Evolutionary conservation across 163 green algal species (phyloP).

Genomic region (Prototheca cutis): DNA sequence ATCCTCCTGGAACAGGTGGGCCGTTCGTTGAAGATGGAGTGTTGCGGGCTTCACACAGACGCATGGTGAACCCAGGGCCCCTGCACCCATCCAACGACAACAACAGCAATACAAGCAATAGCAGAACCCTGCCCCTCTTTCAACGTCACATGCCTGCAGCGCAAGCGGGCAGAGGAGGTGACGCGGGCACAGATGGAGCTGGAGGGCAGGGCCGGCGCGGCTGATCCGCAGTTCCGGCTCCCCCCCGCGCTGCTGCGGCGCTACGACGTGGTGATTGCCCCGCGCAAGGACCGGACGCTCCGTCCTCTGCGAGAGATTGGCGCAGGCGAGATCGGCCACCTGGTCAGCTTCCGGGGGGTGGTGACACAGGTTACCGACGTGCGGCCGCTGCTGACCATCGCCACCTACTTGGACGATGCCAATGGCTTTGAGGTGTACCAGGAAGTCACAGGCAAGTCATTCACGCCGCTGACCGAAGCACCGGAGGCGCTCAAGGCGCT

Average conservation of each 20-base stretch:
- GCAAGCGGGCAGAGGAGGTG: conserved; percentile 19
- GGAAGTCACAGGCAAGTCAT: conserved; percentile 68
- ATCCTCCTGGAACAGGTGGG: conserved; percentile 67
- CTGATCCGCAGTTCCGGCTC: conserved; percentile 34
- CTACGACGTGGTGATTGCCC: conserved; percentile 73
- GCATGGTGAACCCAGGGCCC: too few species aligned
- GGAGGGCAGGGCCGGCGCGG: conserved; percentile 6
- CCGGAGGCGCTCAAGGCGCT: conserved; percentile 17
- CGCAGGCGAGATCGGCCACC: not conserved
- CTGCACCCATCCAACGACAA: too few species aligned
- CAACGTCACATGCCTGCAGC: too few species aligned
- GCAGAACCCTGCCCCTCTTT: too few species aligned
- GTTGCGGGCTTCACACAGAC: too few species aligned
- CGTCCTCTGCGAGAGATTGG: not conserved
- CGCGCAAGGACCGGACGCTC: conserved; percentile 15
- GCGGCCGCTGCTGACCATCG: conserved; percentile 82
- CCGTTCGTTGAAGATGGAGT: too few species aligned
- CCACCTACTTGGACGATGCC: conserved; percentile 87
- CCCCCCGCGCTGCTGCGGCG: conserved; percentile 69
- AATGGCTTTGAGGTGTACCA: conserved; percentile 90
- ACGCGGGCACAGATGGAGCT: conserved; percentile 17
- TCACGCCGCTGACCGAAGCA: conserved; percentile 56
- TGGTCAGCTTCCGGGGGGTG: conserved; percentile 50
- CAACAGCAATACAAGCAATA: too few species aligned
- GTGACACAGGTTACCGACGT: conserved; percentile 86